Base-by-base conservation (phyloP, 257 asterid genomes). In the Perilla frutescens region DNA sequence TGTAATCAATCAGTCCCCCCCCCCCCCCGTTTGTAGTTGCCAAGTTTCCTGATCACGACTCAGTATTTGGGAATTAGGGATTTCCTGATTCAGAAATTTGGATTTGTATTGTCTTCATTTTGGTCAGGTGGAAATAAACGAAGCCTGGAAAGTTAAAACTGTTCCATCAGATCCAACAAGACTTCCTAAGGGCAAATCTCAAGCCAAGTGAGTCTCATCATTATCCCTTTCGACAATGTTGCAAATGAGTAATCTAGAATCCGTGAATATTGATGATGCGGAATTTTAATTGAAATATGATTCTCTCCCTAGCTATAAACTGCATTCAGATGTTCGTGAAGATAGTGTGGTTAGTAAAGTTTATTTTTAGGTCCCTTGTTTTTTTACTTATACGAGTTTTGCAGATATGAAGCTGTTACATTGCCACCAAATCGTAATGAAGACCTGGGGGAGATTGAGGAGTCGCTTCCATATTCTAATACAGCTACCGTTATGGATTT, bases 101-200 rank as follows among this genome's bases (percentile, higher is more conserved):
- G 59, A 68, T 62, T 60, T 29, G 13, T 10, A 39, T 65, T 13
- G 14, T 58, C 53, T 58, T 66, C 54, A 7, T 77, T 47, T 47
- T 59, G 76, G 66, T 71, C 79, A 93, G 98, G 90, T 91, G 79
- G 96, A 91, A 80, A 77, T 93, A 48, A 93, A 91, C 60, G 95
- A 91, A 82, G 96, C 97, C 43, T 94, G 98, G 98, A 89, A 93
- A 78, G 80, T 90, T 67, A 88, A 87, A 77, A 58, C 83, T 34
- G 82, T 79, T 60, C 80, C 87, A 55, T 70, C 85, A 12, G 98
- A 91, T 73, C 85, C 96, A 57, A 87, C 96, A 8, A 76, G 85
- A 56, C 87, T 82, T 71, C 87, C 94, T 73, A 94, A 86, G 84
- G 82, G 86, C 65, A 94, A 87, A 84, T 31, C 80, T 58, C 91